phyloP scores from a whole-genome alignment of 805 yeast species.

The Hanseniaspora clermontiae region DNA sequence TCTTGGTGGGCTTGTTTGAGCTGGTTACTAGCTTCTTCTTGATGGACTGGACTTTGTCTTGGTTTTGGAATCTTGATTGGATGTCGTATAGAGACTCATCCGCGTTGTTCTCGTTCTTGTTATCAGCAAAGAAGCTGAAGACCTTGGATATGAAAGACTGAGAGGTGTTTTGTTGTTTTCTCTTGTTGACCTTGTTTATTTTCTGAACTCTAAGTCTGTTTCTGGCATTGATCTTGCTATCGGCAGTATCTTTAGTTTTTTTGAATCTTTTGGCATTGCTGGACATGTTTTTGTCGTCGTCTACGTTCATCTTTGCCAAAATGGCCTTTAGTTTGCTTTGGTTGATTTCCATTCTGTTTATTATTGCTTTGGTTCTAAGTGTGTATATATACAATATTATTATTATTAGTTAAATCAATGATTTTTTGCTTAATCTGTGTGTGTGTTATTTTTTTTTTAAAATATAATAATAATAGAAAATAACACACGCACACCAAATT shows the following conservation, averaged over 20 bases:
- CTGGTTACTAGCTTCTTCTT: neutral
- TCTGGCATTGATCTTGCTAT: neutral
- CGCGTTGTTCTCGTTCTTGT: neutral
- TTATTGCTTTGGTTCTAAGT: too few species aligned
- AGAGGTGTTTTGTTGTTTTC: neutral
- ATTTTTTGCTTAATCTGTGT: neutral
- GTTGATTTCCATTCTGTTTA: neutral
- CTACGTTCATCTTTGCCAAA: neutral
- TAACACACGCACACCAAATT: too few species aligned
- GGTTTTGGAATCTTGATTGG: conserved; percentile 1
- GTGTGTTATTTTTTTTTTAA: neutral
- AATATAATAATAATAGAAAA: neutral
- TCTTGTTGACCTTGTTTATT: neutral
- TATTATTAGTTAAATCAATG: too few species aligned
- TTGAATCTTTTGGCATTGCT: neutral
- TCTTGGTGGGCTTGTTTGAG: neutral
- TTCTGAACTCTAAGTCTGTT: neutral
- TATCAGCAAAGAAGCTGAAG: neutral
- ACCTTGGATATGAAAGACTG: neutral
- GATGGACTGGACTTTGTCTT: neutral
- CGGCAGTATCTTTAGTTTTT: neutral
- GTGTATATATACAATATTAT: too few species aligned
- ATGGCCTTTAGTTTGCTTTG: conserved; percentile 2
- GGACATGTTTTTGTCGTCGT: neutral
- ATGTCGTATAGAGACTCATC: conserved; percentile 1